Percentiles rank a stretch among this genome's conserved stretches.
phyloP scores from a whole-genome alignment of 1,284 basidiomycete genomes.

The Sporisorium exsertum region DNA sequence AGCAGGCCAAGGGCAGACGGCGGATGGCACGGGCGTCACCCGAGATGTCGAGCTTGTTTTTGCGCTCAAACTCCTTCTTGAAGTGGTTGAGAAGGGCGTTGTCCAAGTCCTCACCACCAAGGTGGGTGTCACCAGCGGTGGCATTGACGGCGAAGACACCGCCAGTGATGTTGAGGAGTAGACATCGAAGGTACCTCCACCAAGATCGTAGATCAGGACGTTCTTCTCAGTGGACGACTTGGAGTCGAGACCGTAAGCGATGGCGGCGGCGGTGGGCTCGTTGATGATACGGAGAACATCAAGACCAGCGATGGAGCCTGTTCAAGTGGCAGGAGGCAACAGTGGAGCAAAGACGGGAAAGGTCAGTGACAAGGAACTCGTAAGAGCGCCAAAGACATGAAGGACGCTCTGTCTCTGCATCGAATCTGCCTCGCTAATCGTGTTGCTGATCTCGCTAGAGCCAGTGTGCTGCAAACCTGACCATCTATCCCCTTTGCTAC shows the following conservation, averaged over 20 bases:
- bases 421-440: conserved; percentile 9
- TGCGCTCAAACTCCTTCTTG: conserved; percentile 79
- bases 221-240: conserved; percentile 79
- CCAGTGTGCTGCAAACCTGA: background rate
- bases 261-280: conserved; percentile 73
- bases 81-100: conserved; percentile 93
- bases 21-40: conserved; percentile 94
- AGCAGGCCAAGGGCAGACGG: conserved; percentile 94
- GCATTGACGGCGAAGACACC: conserved; percentile 78
- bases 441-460: background rate
- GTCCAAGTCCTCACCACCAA: no score
- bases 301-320: conserved; percentile 76
- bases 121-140: conserved; percentile 74
- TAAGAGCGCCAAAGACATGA: no score
- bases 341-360: background rate
- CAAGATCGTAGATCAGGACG: conserved; percentile 99
- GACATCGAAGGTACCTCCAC: conserved; percentile 85
- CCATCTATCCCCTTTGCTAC: background rate
- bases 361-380: conserved; percentile 4
- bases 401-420: background rate
- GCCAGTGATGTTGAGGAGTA: conserved; percentile 76
- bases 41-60: conserved; percentile 87
- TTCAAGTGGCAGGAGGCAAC: background rate
- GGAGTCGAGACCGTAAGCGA: conserved; percentile 74
- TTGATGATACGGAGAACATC: conserved; percentile 80